Evolutionary conservation across 768 basidiomycete genomes (phyloP), one percentile per base, ranked within the genome.

Genomic region (Gloeopeniophorella convolvens): DNA sequence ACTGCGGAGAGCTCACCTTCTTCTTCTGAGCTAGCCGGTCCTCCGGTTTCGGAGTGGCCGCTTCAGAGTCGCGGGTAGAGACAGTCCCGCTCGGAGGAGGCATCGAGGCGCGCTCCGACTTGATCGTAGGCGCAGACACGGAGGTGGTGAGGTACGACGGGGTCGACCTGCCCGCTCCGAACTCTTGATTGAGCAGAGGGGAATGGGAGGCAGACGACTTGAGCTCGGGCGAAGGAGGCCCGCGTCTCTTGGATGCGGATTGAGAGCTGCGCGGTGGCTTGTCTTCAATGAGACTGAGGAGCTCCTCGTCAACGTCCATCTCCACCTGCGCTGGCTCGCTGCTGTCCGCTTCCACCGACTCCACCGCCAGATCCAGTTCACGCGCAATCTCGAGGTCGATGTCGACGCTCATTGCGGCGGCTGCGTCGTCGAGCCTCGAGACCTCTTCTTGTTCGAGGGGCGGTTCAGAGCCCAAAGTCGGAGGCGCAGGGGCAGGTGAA

Each of bases 251-350:
- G 45, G 27, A 52, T 40, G 50, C 47, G 34, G 43, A 47, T 33
- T 56, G 56, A 10, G 63, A 21, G 20, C 16, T 28, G 42, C 50
- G 54, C 10, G 40, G 36, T 13, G 50, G 51, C 42, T 42, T 52
- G 4, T 56, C 83, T 59, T 83, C 85, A 26, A 88, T 69, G 21
- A 88, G 68, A 58, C 83, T 83, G 50, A 86, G 71, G 42, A 87
- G 65, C 65, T 87, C 85, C 55, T 83, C 70, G 10, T 76, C 74
- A 11, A 76, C 77, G 50, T 83, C 82, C 20, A 81, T 75, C 47
- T 82, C 69, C 62, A 66, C 68, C 69, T 50, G 66, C 44, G 72
- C 50, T 39, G 32, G 46, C 10, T 44, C 51, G 21, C 7, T n/a
- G 15, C 31, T 32, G 13, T 48, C 41, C 18, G 23, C 23, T 26